Percentiles rank a stretch among this genome's conserved stretches.
These are phyloP conservation scores for Penicillium sp. DNA, from an alignment of 2,329 filamentous ascomycete species.

Conservation along the genomic window DNA sequence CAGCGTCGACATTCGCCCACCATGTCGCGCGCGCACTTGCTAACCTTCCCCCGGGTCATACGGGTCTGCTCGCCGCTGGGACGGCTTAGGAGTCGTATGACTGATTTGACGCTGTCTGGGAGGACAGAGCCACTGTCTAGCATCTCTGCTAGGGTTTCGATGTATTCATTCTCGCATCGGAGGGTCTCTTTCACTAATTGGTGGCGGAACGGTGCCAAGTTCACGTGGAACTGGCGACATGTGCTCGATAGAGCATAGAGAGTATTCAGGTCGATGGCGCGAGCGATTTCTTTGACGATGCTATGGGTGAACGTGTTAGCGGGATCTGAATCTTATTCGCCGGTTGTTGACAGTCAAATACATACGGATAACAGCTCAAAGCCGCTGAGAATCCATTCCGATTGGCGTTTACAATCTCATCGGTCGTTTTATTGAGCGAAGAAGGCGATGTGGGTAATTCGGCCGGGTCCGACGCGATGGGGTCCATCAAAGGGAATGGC, in stretches of 20 bases:
- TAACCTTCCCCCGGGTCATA: constrained; percentile 58
- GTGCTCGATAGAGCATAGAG: constrained; percentile 74
- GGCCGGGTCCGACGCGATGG: constrained; percentile 8
- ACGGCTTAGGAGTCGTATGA: constrained; percentile 24
- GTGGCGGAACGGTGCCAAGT: constrained; percentile 67
- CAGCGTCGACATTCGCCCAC: constrained; percentile 76
- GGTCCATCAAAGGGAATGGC: constrained; percentile 14
- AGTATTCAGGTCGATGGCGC: constrained; percentile 74
- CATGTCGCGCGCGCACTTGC: constrained; percentile 76
- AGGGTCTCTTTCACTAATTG: constrained; percentile 67
- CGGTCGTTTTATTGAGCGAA: constrained; percentile 6
- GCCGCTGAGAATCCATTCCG: constrained; percentile 35
- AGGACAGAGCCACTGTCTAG: constrained; percentile 37
- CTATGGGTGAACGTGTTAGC: constrained; percentile 41
- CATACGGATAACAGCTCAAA: constrained; percentile 44
- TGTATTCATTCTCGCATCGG: constrained; percentile 65
- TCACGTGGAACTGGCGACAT: constrained; percentile 68
- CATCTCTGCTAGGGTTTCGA: constrained; percentile 32
- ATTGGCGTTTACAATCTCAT: constrained; percentile 13
- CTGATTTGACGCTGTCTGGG: constrained; percentile 27
- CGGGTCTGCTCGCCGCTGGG: constrained; percentile 27
- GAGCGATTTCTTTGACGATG: constrained; percentile 65
- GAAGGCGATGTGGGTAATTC: constrained; percentile 11
- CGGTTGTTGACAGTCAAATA: constrained; percentile 12
- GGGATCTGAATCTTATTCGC: not conserved